phyloP scores from a whole-genome alignment of 176 grass and related monocot genomes.

The Ananas comosus region DNA sequence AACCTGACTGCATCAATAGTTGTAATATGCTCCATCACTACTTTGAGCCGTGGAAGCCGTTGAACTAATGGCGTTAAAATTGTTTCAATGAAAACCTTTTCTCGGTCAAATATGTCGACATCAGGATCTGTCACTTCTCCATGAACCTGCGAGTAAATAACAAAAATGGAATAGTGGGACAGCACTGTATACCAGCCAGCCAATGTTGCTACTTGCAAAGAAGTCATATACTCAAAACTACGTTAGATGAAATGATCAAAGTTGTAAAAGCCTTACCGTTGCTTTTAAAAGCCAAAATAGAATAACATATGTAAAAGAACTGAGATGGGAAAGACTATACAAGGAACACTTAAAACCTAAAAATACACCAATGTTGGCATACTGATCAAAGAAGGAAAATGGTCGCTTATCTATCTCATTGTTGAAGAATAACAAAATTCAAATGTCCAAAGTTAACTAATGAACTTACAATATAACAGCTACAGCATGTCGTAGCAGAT shows the following conservation, averaged over 20 bases:
- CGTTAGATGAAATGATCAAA: no score
- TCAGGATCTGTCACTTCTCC: slow-evolving; percentile 86
- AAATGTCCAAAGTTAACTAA: no score
- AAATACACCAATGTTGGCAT: no score
- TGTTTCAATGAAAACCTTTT: slow-evolving; percentile 78
- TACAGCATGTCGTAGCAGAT: background rate
- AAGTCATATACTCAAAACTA: no score
- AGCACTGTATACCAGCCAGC: background rate
- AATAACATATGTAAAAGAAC: no score
- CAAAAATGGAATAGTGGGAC: background rate
- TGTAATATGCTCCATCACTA: slow-evolving; percentile 66
- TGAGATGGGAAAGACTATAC: no score
- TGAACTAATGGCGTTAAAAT: slow-evolving; percentile 60
- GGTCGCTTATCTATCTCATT: background rate
- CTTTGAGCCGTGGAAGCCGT: slow-evolving; percentile 62
- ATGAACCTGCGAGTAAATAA: slow-evolving; percentile 47
- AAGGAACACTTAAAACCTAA: no score
- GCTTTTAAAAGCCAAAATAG: no score
- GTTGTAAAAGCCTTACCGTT: no score
- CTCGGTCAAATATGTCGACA: slow-evolving; percentile 91
- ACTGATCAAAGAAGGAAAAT: background rate
- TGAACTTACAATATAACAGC: background rate
- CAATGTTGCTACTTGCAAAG: no score
- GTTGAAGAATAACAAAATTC: no score
- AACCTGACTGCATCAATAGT: slow-evolving; percentile 81